Evolutionary conservation across 2,329 filamentous ascomycete genomes (phyloP).

Genomic region (Fusarium sp.): DNA sequence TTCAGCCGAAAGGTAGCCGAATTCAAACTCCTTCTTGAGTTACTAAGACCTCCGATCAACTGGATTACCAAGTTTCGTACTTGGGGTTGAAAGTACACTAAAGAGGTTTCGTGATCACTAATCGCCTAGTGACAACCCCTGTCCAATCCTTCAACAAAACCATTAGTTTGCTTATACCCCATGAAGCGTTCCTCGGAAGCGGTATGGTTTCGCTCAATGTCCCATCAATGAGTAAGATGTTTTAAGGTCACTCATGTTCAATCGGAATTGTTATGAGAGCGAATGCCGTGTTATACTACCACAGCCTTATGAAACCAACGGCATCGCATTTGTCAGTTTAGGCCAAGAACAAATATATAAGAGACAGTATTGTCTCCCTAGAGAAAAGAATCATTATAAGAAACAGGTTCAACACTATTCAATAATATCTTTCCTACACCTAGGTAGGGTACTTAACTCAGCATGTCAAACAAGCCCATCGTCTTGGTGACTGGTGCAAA

Average conservation of each 20-base stretch:
- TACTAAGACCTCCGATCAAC: constrained; percentile 9
- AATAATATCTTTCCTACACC: background rate
- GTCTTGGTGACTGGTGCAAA: constrained; percentile 57
- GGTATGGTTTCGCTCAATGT: background rate
- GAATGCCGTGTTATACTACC: background rate
- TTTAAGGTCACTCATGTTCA: background rate
- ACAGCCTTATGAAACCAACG: background rate
- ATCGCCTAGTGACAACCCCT: background rate
- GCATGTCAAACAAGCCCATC: constrained; percentile 43
- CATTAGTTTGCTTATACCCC: background rate
- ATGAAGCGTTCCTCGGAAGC: background rate
- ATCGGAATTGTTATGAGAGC: background rate
- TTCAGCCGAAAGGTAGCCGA: background rate
- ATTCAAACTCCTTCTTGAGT: background rate
- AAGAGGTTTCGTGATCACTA: background rate
- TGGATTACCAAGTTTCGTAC: constrained; percentile 1
- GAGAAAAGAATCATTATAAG: background rate
- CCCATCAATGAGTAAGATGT: background rate
- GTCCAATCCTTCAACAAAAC: background rate
- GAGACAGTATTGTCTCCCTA: background rate
- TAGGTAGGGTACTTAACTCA: constrained; percentile 4
- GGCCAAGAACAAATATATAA: background rate
- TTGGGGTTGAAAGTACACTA: background rate
- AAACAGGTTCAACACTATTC: background rate
- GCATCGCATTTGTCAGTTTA: constrained; percentile 3